Conservation (phyloP, 2,329 filamentous ascomycete species). For the Hyphodiscus sp. region DNA sequence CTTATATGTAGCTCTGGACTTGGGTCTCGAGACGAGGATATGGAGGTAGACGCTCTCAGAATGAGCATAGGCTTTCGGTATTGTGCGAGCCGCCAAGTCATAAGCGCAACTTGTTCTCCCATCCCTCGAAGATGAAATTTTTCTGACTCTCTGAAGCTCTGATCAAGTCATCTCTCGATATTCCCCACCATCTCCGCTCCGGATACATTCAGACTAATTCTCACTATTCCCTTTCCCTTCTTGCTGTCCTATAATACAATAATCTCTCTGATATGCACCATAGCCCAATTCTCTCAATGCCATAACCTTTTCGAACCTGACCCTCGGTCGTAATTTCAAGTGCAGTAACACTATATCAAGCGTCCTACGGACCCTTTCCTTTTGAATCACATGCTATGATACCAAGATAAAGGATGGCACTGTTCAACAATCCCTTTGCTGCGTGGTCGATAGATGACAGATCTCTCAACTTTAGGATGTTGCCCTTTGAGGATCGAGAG, state of each 20-base stretch:
- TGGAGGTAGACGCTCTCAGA: slow-evolving; percentile 14
- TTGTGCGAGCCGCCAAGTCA: neutral
- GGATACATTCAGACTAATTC: neutral
- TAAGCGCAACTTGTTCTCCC: neutral
- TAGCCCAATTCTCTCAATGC: slow-evolving; percentile 50
- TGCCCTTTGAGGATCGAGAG: neutral
- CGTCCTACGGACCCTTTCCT: neutral
- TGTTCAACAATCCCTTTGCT: slow-evolving; percentile 36
- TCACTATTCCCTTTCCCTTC: slow-evolving; percentile 24
- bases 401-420: slow-evolving; percentile 41
- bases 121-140: neutral
- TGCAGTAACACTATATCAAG: neutral
- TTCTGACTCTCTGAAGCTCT: neutral
- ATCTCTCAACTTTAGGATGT: neutral
- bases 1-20: slow-evolving; percentile 8
- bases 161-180: neutral
- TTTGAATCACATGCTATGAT: slow-evolving; percentile 41
- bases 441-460: neutral
- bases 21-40: slow-evolving; percentile 9
- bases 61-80: slow-evolving; percentile 6
- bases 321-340: neutral
- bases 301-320: slow-evolving; percentile 16
- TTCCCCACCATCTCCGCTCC: no score
- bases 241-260: slow-evolving; percentile 50
- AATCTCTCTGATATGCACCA: slow-evolving; percentile 46